Evolutionary conservation across 164 flowering plant species (phyloP).

Genomic region (Berberis vulgaris): DNA sequence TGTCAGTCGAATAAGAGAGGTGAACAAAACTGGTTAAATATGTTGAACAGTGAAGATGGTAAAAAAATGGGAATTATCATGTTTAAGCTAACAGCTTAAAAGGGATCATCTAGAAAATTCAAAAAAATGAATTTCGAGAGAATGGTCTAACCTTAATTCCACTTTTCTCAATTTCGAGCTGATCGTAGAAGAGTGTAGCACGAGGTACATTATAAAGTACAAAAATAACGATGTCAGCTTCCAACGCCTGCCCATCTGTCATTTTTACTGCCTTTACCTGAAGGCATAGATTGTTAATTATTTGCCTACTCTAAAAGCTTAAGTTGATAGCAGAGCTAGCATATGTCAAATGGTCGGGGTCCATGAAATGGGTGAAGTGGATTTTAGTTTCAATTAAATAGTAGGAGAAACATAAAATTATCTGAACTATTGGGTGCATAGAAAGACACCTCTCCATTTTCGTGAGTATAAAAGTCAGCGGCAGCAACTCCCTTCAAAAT

Average conservation of each 20-base stretch:
- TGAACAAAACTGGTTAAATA: neutral
- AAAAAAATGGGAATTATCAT: too few relatives aligned
- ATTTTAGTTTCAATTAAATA: too few relatives aligned
- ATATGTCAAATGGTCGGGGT: too few relatives aligned
- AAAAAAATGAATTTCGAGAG: neutral
- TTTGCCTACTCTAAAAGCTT: too few relatives aligned
- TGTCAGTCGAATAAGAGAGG: too few relatives aligned
- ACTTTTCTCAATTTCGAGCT: constrained; percentile 87
- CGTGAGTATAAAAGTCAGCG: constrained; percentile 62
- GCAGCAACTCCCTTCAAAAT: constrained; percentile 95
- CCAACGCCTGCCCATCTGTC: constrained; percentile 81
- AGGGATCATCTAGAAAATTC: too few relatives aligned
- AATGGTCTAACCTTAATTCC: constrained; percentile 75
- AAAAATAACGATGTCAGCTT: constrained; percentile 96
- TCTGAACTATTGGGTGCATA: neutral
- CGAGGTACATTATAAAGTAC: constrained; percentile 95
- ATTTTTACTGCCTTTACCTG: constrained; percentile 88
- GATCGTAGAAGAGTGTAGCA: constrained; percentile 71
- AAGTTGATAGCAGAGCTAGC: too few relatives aligned
- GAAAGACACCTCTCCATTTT: constrained; percentile 58
- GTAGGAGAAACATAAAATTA: neutral
- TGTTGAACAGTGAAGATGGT: too few relatives aligned
- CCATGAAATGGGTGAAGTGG: too few relatives aligned
- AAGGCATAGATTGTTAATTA: neutral
- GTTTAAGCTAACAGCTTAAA: too few relatives aligned